Conservation (phyloP, 2,329 filamentous ascomycete species). For the Rutstroemia sydowiana region DNA sequence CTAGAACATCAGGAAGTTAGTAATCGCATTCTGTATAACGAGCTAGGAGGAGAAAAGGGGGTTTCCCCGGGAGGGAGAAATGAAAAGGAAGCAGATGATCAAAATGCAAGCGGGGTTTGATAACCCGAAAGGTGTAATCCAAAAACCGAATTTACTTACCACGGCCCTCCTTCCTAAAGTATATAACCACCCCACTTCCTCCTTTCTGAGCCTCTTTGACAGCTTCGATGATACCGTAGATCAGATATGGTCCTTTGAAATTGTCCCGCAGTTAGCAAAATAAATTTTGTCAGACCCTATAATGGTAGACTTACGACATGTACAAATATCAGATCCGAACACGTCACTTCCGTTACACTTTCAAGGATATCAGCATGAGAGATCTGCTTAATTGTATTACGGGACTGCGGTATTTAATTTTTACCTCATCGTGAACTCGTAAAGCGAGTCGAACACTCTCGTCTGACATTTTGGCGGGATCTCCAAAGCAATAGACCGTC, state of each 20-base stretch:
- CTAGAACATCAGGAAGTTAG: too few relatives aligned
- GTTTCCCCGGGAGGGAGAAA: too few relatives aligned
- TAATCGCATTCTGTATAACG: too few relatives aligned
- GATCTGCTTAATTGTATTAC: constrained; percentile 3
- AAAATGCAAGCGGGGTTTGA: too few relatives aligned
- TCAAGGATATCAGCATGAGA: constrained; percentile 19
- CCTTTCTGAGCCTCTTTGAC: constrained; percentile 84
- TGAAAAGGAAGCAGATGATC: too few relatives aligned
- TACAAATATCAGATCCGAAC: constrained; percentile 96
- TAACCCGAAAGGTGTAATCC: too few relatives aligned
- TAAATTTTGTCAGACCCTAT: too few relatives aligned
- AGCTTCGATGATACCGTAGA: constrained; percentile 94
- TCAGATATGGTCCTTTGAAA: constrained; percentile 91
- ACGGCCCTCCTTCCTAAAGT: constrained; percentile 97
- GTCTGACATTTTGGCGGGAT: constrained; percentile 89
- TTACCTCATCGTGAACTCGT: constrained; percentile 63
- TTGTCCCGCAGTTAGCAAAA: too few relatives aligned
- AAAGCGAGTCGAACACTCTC: constrained; percentile 73
- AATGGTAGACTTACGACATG: too few relatives aligned
- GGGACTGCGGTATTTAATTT: constrained; percentile 6
- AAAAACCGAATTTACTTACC: too few relatives aligned
- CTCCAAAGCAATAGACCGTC: constrained; percentile 95
- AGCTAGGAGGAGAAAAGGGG: too few relatives aligned
- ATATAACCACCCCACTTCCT: constrained; percentile 58
- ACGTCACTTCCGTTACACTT: constrained; percentile 94